phyloP scores from a whole-genome alignment of 2,329 filamentous ascomycete genomes.

The Aspergillus flavus region DNA sequence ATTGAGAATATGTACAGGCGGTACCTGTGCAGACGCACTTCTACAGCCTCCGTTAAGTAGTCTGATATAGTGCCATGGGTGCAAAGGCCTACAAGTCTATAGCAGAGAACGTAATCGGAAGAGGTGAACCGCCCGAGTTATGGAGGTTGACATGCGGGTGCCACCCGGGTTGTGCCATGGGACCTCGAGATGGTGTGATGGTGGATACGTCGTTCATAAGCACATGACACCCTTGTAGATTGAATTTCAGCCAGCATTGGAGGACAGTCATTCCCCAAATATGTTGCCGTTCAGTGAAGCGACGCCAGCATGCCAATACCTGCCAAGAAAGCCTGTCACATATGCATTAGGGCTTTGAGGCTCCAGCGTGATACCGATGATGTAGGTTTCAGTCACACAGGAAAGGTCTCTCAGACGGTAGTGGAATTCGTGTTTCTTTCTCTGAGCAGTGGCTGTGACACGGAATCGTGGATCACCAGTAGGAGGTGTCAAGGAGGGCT shows the following conservation, averaged over 20 bases:
- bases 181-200: constrained; percentile 7
- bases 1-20: too few relatives aligned
- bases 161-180: constrained; percentile 1
- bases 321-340: not conserved
- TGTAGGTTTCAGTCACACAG: not conserved
- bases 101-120: not conserved
- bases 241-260: not conserved
- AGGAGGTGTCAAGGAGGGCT: not conserved
- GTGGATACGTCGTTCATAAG: not conserved
- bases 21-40: too few relatives aligned
- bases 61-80: too few relatives aligned
- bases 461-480: not conserved
- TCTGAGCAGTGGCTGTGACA: not conserved
- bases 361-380: not conserved
- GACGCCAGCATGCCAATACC: not conserved
- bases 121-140: not conserved
- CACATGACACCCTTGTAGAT: constrained; percentile 3
- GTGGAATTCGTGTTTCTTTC: not conserved
- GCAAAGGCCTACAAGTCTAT: not conserved
- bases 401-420: not conserved
- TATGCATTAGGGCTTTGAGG: not conserved
- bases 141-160: not conserved
- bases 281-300: not conserved
- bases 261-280: not conserved
- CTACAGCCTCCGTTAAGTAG: too few relatives aligned